phyloP scores from a whole-genome alignment of 2,329 filamentous ascomycete species.

The Ascochyta fabae region DNA sequence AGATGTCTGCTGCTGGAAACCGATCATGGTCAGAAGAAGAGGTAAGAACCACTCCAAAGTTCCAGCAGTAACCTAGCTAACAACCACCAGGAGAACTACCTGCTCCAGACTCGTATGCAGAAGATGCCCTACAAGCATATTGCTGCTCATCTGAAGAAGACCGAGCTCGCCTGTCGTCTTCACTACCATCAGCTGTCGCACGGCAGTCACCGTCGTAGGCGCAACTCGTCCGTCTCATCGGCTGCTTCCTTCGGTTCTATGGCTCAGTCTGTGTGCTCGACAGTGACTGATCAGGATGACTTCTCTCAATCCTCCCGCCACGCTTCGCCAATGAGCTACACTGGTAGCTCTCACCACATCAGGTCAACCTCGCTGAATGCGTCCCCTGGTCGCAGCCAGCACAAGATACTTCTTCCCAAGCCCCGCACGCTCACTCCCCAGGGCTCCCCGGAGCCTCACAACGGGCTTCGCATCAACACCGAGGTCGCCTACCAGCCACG shows the following conservation, averaged over 20 bases:
- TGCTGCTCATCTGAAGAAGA: constrained; percentile 83
- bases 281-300: constrained; percentile 45
- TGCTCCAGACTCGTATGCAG: constrained; percentile 81
- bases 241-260: constrained; percentile 51
- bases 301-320: constrained; percentile 49
- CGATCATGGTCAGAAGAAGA: constrained; percentile 87
- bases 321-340: constrained; percentile 54
- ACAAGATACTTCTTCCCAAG: constrained; percentile 67
- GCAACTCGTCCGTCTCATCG: constrained; percentile 73
- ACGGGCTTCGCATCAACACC: constrained; percentile 54
- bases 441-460: constrained; percentile 47
- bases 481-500: constrained; percentile 54
- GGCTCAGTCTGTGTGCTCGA: constrained; percentile 48
- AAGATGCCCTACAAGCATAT: constrained; percentile 95
- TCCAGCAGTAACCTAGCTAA: constrained; percentile 18
- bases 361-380: constrained; percentile 49
- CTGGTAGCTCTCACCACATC: constrained; percentile 47
- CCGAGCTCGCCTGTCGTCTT: constrained; percentile 83
- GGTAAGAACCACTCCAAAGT: constrained; percentile 56
- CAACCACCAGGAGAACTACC: constrained; percentile 74
- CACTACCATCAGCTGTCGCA: constrained; percentile 88
- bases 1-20: constrained; percentile 74
- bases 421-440: constrained; percentile 57
- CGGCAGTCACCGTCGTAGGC: constrained; percentile 80
- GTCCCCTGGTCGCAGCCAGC: constrained; percentile 62